phyloP scores from a whole-genome alignment of 2,329 filamentous ascomycete species.

The Scedosporium apiospermum region DNA sequence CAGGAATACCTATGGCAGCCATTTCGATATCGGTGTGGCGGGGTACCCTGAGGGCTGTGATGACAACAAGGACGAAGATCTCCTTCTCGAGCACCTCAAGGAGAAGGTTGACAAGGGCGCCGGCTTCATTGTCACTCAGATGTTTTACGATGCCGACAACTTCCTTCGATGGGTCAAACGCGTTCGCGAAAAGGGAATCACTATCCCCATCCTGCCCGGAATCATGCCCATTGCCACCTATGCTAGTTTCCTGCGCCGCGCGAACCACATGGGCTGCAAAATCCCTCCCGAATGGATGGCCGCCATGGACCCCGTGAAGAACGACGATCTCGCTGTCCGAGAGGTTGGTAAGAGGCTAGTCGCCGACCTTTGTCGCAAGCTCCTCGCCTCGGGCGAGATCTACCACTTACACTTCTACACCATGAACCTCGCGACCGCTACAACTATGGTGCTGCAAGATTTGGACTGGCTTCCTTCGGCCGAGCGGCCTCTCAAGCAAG shows the following conservation, averaged over 20 bases:
- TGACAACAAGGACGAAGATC: slow-evolving; percentile 79
- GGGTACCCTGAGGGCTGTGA: slow-evolving; percentile 95
- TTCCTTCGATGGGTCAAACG: slow-evolving; percentile 86
- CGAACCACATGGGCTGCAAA: slow-evolving; percentile 81
- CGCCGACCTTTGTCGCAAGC: slow-evolving; percentile 79
- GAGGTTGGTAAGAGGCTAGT: slow-evolving; percentile 82
- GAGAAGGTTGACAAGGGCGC: slow-evolving; percentile 94
- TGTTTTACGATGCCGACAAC: slow-evolving; percentile 98
- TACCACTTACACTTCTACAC: slow-evolving; percentile 92
- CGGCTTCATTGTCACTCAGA: slow-evolving; percentile 93
- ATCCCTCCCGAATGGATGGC: slow-evolving; percentile 75
- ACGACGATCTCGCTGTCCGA: slow-evolving; percentile 86
- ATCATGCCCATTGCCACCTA: slow-evolving; percentile 91
- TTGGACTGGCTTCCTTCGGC: slow-evolving; percentile 70
- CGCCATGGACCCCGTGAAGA: slow-evolving; percentile 85
- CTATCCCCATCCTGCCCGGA: slow-evolving; percentile 71
- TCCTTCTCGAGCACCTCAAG: slow-evolving; percentile 84
- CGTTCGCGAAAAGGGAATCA: slow-evolving; percentile 77
- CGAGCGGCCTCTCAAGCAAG: slow-evolving; percentile 62
- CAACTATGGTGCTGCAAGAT: slow-evolving; percentile 88
- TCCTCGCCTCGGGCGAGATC: slow-evolving; percentile 71
- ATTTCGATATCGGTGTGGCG: slow-evolving; percentile 96
- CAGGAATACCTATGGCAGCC: slow-evolving; percentile 53
- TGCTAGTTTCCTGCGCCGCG: slow-evolving; percentile 80
- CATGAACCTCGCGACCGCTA: slow-evolving; percentile 95